phyloP scores from a whole-genome alignment of 805 yeast genomes.

The Pichia gijzeniarum region DNA sequence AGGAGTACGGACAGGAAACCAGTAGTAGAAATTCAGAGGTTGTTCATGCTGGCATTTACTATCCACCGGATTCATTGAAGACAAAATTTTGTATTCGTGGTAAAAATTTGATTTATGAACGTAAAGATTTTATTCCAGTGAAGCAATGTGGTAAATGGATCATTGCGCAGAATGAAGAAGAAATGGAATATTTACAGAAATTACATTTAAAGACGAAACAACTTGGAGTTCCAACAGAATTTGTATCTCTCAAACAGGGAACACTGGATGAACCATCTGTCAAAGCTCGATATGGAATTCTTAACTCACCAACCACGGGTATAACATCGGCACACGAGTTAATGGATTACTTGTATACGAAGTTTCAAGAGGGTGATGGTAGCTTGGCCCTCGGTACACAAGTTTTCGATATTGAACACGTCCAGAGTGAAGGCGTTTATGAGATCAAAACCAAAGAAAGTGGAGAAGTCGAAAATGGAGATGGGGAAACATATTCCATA shows the following conservation, averaged over 20 bases:
- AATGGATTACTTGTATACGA: conserved; percentile 50
- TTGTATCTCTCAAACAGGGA: conserved; percentile 43
- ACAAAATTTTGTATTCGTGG: conserved; percentile 71
- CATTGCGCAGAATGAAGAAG: conserved; percentile 70
- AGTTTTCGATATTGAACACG: conserved; percentile 37
- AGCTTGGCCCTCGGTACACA: conserved; percentile 58
- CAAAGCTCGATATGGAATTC: conserved; percentile 50
- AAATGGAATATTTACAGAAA: conserved; percentile 50
- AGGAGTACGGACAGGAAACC: conserved; percentile 66
- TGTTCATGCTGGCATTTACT: conserved; percentile 85
- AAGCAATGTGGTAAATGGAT: conserved; percentile 76
- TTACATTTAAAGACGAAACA: conserved; percentile 44
- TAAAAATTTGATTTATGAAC: conserved; percentile 56
- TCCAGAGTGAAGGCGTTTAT: conserved; percentile 25
- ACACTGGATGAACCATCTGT: conserved; percentile 58
- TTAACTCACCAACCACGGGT: conserved; percentile 79
- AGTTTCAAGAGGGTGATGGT: conserved; percentile 50
- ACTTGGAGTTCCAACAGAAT: conserved; percentile 54
- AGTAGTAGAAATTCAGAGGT: conserved; percentile 91
- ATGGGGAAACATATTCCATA: conserved; percentile 32
- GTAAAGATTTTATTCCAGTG: conserved; percentile 49
- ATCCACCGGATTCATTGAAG: conserved; percentile 63
- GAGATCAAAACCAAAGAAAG: conserved; percentile 23
- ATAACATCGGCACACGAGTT: conserved; percentile 77
- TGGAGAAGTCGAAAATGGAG: conserved; percentile 16